Evolutionary conservation across 2,329 filamentous ascomycete genomes (phyloP), one percentile per base, ranked within the genome.

Genomic region (Drechslera avenae): DNA sequence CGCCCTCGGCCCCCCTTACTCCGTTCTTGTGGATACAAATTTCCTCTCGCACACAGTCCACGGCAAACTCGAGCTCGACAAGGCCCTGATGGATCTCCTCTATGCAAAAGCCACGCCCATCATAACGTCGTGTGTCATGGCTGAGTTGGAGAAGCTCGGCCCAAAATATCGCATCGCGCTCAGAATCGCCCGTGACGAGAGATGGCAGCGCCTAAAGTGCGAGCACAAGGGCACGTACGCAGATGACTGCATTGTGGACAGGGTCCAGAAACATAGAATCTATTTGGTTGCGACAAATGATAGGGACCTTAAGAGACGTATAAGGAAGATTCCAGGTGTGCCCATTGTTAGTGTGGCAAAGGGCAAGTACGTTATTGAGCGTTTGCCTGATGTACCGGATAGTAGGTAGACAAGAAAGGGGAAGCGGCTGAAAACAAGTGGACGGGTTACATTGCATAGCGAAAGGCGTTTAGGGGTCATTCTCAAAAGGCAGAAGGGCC

Each of bases 311-410:
- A 94, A 95, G 78, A 81, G 91, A 68, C 80, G 92, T 50, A 82
- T 96, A 64, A 82, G 92, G 57, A 97, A 96, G 78, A 85, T 94
- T 44, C 86, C 87, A 1, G 87, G 87, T 73, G 86, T 89, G 50
- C 87, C 87, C 19, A 85, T 90, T 63, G 82, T 96, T 80, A 91
- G 86, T 67, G 90, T 94, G 21, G 89, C 88, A 5, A 84, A 90
- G 67, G 91, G 90, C 37, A 97, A 97, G 75, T 97, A 97, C 75
- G 87, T 93, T 39, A 94, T 99, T 67, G 94, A 97, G 80, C 85
- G 92, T 65, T 76, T 97, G 56, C 92, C 92, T 4, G 89, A 91
- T 74, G 90, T 90, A 31, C 89, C 90, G 28, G 87, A 91, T 61
- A 84, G 66, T 39, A 7, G 18, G 18, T 21, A 42, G 31, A 26